Base-by-base conservation (phyloP, 129 eudicot genomes). In the Arctium lappa region DNA sequence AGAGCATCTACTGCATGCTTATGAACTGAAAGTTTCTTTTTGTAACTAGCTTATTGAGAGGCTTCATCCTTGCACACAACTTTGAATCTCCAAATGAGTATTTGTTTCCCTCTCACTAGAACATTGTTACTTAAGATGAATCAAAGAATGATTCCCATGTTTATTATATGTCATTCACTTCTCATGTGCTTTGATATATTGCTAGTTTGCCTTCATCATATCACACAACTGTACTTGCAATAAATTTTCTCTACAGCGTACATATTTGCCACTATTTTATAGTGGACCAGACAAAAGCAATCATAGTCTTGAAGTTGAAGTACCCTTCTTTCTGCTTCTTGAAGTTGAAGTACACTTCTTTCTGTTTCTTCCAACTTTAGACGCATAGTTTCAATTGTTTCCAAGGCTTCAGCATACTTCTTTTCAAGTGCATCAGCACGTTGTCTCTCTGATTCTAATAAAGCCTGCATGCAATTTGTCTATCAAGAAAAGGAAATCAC, bases 281-380 rank as follows among this genome's bases (percentile, higher is more conserved):
- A 31, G 80, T 79, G 60, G 76, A 76, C 53, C 13, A 74, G 66
- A 84, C 38, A 84, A 73, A 73, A 79, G 56, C 31, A 73, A 69
- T 66, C 80, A 79, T 79, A 84, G 70, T 91, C 95, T 88, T 93
- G 99, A 87, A 90, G 91, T 76, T 88, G 94, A 79, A 83, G 89
- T 81, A 93, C 93, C 87, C 83, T 84, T 84, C 87, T 73, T 34
- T 73, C 80, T 34, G 87, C 63, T 66, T 73, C 83, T 79, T 84
- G 87, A 79, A 84, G 83, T 84, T 73, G 87, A 73, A 79, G 80
- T 79, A 79, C 80, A n/a, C 37, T 46, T 84, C 72, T 65, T 74
- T 79, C 84, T 44, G 84, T 79, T 79, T 84, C 83, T 73, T 79
- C 87, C 80, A 84, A 73, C 42, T 79, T 84, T 74, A 84, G 62